phyloP scores from a whole-genome alignment of 306 rosid genomes.

The Glycine soja region DNA sequence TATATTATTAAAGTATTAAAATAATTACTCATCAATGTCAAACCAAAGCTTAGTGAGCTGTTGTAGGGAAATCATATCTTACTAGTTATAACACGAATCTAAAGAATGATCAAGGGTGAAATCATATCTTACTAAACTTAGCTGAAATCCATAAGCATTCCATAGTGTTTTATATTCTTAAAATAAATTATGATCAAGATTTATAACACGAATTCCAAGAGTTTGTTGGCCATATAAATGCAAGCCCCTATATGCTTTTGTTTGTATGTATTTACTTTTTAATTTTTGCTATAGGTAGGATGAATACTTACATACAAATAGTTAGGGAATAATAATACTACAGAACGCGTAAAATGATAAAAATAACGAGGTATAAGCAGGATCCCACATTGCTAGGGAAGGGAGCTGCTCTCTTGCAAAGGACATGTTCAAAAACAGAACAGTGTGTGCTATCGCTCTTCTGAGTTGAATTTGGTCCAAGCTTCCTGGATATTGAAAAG shows the following conservation, averaged over 20 bases:
- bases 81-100: no score
- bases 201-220: slow-evolving; percentile 13
- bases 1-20: no score
- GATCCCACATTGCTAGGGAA: slow-evolving; percentile 1
- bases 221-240: not conserved
- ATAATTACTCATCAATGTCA: no score
- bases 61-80: no score
- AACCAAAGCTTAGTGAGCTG: no score
- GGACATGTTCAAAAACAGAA: slow-evolving; percentile 10
- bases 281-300: slow-evolving; percentile 39
- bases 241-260: slow-evolving; percentile 36
- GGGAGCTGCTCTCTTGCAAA: slow-evolving; percentile 31
- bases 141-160: not conserved
- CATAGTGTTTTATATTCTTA: slow-evolving; percentile 8
- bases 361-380: slow-evolving; percentile 41
- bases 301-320: slow-evolving; percentile 41
- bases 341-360: slow-evolving; percentile 37
- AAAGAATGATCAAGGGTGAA: not conserved
- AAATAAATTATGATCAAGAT: not conserved
- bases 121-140: not conserved
- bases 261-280: slow-evolving; percentile 40
- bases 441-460: slow-evolving; percentile 68
- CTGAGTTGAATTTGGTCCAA: slow-evolving; percentile 96
- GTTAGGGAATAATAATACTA: slow-evolving; percentile 30
- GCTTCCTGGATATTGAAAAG: slow-evolving; percentile 72